A percentile compares a stretch with the other conserved stretches of the same genome.
Conservation (phyloP, 495 filamentous ascomycete genomes). For the Neurospora cerealis region DNA sequence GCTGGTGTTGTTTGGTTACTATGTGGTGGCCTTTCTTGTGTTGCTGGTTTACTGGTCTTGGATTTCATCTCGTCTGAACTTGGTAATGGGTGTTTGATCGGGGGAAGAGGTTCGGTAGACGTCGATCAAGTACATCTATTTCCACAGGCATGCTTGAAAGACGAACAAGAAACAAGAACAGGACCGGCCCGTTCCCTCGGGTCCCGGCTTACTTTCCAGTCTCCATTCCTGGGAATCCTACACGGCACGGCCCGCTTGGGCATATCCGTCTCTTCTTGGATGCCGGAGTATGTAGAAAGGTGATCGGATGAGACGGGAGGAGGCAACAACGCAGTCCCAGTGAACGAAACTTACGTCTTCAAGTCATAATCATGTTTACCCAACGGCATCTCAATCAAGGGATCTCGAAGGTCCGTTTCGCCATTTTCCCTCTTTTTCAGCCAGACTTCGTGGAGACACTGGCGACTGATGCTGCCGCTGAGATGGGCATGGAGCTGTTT, state of each 20-base stretch:
- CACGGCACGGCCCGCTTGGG: not conserved
- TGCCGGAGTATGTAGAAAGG: not conserved
- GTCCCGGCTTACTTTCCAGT: not conserved
- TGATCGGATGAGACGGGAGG: not conserved
- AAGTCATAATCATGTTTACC: constrained; percentile 63
- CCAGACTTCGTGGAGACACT: constrained; percentile 73
- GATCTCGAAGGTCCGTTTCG: constrained; percentile 53
- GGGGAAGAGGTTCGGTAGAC: not conserved
- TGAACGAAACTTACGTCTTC: constrained; percentile 47
- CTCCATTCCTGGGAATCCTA: not conserved
- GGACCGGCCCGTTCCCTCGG: not conserved
- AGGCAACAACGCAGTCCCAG: not conserved
- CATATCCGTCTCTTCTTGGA: not conserved
- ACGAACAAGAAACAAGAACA: not conserved
- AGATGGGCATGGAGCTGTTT: constrained; percentile 73
- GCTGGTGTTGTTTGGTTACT: constrained; percentile 38
- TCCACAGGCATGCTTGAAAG: not conserved
- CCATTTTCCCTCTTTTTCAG: constrained; percentile 37
- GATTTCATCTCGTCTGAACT: not conserved
- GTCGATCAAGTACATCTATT: not conserved
- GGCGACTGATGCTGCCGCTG: constrained; percentile 66
- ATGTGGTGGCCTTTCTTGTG: not conserved
- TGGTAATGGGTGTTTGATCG: not conserved
- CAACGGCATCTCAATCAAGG: constrained; percentile 54
- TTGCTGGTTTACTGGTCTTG: not conserved